These are phyloP conservation scores for Scedosporium dehoogii DNA, from an alignment of 2,329 filamentous ascomycete species.

Conservation along the genomic window DNA sequence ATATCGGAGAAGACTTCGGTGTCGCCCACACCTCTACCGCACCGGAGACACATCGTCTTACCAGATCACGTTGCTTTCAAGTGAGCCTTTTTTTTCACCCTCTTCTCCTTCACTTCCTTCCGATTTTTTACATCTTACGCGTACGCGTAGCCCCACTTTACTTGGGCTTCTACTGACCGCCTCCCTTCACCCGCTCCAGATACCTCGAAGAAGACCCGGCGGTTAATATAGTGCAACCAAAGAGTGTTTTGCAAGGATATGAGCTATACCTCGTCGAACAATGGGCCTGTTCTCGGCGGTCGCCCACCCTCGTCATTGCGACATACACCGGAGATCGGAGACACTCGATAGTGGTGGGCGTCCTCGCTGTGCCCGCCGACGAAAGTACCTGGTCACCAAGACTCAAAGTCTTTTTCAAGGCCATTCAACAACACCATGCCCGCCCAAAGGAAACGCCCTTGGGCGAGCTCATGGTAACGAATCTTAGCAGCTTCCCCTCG, in stretches of 20 bases:
- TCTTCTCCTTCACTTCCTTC: not conserved
- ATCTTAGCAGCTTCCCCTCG: slow-evolving; percentile 84
- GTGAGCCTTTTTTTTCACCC: slow-evolving; percentile 21
- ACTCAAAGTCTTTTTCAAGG: slow-evolving; percentile 75
- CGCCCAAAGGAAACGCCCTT: slow-evolving; percentile 70
- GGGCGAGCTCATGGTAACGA: slow-evolving; percentile 87
- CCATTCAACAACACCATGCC: slow-evolving; percentile 76
- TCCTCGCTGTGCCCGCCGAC: slow-evolving; percentile 73
- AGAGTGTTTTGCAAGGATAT: slow-evolving; percentile 65
- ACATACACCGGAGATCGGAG: slow-evolving; percentile 84
- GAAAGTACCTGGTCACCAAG: slow-evolving; percentile 70
- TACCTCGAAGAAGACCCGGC: slow-evolving; percentile 80
- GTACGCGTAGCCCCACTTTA: no score
- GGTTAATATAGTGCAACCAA: slow-evolving; percentile 65
- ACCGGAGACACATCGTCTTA: slow-evolving; percentile 40
- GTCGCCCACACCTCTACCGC: not conserved
- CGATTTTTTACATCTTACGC: not conserved
- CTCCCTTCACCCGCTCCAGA: slow-evolving; percentile 21
- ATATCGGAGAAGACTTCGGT: not conserved
- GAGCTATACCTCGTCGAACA: slow-evolving; percentile 94
- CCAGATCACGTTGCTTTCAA: slow-evolving; percentile 49
- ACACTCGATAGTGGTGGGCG: slow-evolving; percentile 67
- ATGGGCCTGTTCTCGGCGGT: slow-evolving; percentile 87
- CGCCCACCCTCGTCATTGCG: slow-evolving; percentile 84
- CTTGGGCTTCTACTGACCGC: not conserved